A percentile compares a stretch with the other conserved stretches of the same genome.
Conservation (phyloP, 306 rosid genomes). For the peach (Prunus persica) region Prunus_persica_NCBIv2 NC_034016.1:22252501-22253000, state of each 20-base stretch:
- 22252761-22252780: constrained; percentile 23
- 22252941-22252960: constrained; percentile 66
- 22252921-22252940: constrained; percentile 52
- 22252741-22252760: constrained; percentile 9
- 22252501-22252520: too few relatives aligned
- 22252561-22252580: too few relatives aligned
- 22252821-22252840: constrained; percentile 18
- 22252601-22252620: constrained; percentile 13
- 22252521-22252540: too few relatives aligned
- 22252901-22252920: constrained; percentile 22
- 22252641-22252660: background rate
- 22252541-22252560: too few relatives aligned
- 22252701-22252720: constrained; percentile 50
- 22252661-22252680: constrained; percentile 21
- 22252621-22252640: background rate
- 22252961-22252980: constrained; percentile 43
- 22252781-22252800: constrained; percentile 24
- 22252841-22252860: constrained; percentile 1
- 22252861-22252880: constrained; percentile 34
- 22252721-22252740: constrained; percentile 22
- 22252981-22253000: constrained; percentile 33
- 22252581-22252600: too few relatives aligned
- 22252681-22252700: constrained; percentile 37
- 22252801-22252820: constrained; percentile 34
- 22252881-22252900: constrained; percentile 25